phyloP scores from a whole-genome alignment of 208 protist species.

The Acanthamoeba quina region DNA sequence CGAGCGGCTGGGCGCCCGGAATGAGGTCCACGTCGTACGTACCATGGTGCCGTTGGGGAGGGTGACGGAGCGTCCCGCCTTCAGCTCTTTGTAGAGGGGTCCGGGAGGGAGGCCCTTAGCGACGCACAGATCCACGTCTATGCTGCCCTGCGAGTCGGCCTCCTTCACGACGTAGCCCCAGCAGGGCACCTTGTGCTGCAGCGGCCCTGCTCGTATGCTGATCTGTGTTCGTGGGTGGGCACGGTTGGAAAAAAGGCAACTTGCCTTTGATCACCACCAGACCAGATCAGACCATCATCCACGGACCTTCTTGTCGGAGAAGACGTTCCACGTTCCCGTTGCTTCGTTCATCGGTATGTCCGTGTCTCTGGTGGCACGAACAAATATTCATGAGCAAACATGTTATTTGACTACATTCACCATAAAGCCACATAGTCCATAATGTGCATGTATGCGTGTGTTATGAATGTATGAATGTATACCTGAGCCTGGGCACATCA shows the following conservation, averaged over 20 bases:
- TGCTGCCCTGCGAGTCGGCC: not conserved
- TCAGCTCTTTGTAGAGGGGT: slow-evolving; percentile 7
- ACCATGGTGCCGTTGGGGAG: not conserved
- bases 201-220: not conserved
- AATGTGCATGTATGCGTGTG: too few species aligned
- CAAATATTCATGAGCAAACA: not conserved
- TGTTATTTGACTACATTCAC: not conserved
- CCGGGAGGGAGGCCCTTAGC: not conserved
- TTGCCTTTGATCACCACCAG: not conserved
- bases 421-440: not conserved
- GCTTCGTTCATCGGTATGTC: slow-evolving; percentile 36
- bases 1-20: too few species aligned
- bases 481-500: not conserved
- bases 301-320: not conserved
- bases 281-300: not conserved
- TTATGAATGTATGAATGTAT: too few species aligned
- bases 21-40: not conserved
- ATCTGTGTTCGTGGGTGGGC: not conserved
- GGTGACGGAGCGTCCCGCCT: not conserved
- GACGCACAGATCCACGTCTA: slow-evolving; percentile 13
- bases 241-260: too few species aligned
- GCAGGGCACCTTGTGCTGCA: slow-evolving; percentile 62
- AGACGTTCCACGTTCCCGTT: slow-evolving; percentile 14
- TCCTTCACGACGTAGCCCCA: slow-evolving; percentile 67
- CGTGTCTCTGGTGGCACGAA: not conserved